These are phyloP conservation scores for Arthrobotrys sinensis DNA, from an alignment of 2,329 filamentous ascomycete species.

Conservation along the genomic window DNA sequence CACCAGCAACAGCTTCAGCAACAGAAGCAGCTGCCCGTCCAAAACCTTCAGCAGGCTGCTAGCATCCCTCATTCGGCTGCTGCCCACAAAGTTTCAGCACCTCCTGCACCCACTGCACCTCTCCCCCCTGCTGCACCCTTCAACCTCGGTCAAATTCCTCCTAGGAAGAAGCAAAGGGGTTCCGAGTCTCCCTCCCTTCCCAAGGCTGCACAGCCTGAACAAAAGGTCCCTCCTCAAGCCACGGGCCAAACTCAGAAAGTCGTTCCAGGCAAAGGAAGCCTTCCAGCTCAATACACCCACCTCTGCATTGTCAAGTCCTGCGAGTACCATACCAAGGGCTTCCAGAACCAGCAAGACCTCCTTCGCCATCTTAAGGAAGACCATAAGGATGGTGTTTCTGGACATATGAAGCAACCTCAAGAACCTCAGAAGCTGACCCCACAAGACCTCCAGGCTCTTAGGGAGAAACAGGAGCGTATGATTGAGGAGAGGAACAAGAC, in stretches of 20 bases:
- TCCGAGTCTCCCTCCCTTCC: conserved; percentile 45
- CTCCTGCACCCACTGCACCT: conserved; percentile 52
- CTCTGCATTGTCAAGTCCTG: conserved; percentile 55
- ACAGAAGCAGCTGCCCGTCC: conserved; percentile 19
- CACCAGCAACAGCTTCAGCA: conserved; percentile 26
- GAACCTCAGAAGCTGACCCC: conserved; percentile 13
- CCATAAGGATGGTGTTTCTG: conserved; percentile 45
- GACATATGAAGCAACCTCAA: conserved; percentile 20
- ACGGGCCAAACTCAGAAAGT: conserved; percentile 2
- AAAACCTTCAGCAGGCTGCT: conserved; percentile 17
- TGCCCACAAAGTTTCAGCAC: conserved; percentile 38
- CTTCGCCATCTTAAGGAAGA: conserved; percentile 53
- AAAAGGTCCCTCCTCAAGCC: conserved; percentile 6
- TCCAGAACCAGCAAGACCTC: conserved; percentile 41
- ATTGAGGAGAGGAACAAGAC: conserved; percentile 49
- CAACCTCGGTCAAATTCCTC: conserved; percentile 43
- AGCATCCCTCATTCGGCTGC: conserved; percentile 11
- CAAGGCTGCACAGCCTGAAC: conserved; percentile 41
- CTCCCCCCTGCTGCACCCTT: conserved; percentile 40
- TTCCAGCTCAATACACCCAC: conserved; percentile 42
- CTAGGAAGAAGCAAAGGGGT: conserved; percentile 49
- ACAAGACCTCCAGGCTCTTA: conserved; percentile 17
- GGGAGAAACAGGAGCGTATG: conserved; percentile 41
- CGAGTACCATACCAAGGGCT: conserved; percentile 48
- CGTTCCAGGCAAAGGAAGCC: conserved; percentile 14